Evolutionary conservation across 768 basidiomycete species (phyloP).

Genomic region (Lentinula detonsa): DNA sequence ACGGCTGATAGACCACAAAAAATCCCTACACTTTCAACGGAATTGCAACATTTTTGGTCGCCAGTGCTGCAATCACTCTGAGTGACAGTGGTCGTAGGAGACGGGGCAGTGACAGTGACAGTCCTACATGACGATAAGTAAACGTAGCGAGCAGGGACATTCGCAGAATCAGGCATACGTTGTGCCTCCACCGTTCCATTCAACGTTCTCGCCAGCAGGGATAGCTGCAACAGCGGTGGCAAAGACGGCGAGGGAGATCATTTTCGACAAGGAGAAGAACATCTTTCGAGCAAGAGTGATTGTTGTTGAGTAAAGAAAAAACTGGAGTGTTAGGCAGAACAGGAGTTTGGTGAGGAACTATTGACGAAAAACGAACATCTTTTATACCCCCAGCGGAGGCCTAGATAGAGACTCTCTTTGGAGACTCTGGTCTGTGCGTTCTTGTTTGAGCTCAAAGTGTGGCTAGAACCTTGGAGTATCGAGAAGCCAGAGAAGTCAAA

Average conservation of each 20-base stretch:
- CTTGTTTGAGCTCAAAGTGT: neutral
- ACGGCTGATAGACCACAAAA: neutral
- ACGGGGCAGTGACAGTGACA: constrained; percentile 7
- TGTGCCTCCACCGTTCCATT: neutral
- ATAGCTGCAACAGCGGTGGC: neutral
- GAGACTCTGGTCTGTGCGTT: neutral
- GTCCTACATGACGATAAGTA: constrained; percentile 3
- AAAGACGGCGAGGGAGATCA: constrained; percentile 17
- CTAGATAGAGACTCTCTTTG: neutral
- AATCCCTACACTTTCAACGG: constrained; percentile 11
- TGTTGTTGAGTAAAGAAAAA: neutral
- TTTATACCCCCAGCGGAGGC: neutral
- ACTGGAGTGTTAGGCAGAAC: neutral
- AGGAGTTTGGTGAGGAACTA: neutral
- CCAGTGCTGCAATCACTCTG: constrained; percentile 26
- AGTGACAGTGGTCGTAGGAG: constrained; percentile 10
- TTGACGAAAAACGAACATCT: neutral
- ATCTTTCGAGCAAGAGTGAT: constrained; percentile 11
- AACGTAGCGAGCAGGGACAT: neutral
- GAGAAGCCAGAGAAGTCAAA: neutral
- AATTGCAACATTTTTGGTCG: constrained; percentile 21
- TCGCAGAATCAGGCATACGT: neutral
- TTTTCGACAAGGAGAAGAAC: constrained; percentile 18
- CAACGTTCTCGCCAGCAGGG: constrained; percentile 6
- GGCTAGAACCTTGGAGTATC: neutral